Base-by-base conservation (phyloP, 768 basidiomycete genomes). In the Kwoniella botswanensis region DNA sequence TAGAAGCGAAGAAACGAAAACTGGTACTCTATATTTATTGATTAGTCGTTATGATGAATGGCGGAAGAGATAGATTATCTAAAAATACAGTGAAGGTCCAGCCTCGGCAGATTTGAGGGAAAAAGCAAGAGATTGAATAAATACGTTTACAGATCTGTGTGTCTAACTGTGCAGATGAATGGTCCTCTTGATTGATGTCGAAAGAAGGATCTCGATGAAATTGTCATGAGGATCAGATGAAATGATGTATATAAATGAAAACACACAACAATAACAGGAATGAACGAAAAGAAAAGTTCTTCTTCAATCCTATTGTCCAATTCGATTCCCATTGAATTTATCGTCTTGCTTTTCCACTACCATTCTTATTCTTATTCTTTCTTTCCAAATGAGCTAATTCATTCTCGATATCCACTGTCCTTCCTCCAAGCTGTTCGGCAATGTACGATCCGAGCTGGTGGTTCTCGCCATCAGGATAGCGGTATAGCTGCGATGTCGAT, bases 361-460 rank as follows among this genome's bases (percentile, higher is more conserved):
- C 46, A 50, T 50, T 50, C 46, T 50, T 13, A 35, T 35, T 35
- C 22, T 56, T 56, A 21, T 58, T 58, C 57, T 58, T 58, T 17
- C 57, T 26, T 9, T 35, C 57, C 26, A 58, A 58, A 58, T 58
- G 57, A 35, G 57, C 57, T 3, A 24, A 13, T 24, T 21, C 24
- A 58, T 58, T 50, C 11, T 55, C 54, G 21, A 55, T 12, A 55
- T n/a, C 54, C n/a, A 55, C 4, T 11, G 54, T 43, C 42, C 42
- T 42, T n/a, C 59, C 59, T n/a, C 59, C 59, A 21, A 61, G 15
- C 43, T 61, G 21, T 44, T 61, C 59, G 41, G 59, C 59, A 13
- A 61, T 61, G 22, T 61, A 61, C n/a, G 21, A 21, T n/a, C 59
- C 59, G 42, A 61, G 11, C 18, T 61, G 59, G 41, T 61, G 59